Evolutionary conservation across 345 rosid genomes (phyloP), one percentile per base, ranked within the genome.

Genomic region (Alliaria petiolata): DNA sequence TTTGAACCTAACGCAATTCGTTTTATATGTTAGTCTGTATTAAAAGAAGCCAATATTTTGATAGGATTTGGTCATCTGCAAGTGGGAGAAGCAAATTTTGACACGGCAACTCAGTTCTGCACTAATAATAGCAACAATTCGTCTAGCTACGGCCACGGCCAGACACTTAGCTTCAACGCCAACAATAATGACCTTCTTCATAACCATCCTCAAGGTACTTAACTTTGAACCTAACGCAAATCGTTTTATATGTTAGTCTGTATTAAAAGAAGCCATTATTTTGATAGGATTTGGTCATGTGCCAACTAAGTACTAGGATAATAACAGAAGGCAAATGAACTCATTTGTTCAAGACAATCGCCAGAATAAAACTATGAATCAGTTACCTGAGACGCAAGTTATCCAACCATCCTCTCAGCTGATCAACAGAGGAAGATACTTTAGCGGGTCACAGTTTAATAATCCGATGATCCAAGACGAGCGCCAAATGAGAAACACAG

Each of bases 381-480:
- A 17, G 52, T 70, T 28, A 8, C 31, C 2, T 59, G 31, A 2
- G 42, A 38, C 39, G 33, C 74, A 59, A 57, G 73, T 36, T 45
- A 34, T 25, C 35, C 26, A 19, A 20, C 36, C 46, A 0, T 15
- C 56, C n/a, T 36, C 10, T 25, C 70, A 35, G 5, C 22, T 35
- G n/a, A 6, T n/a, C 22, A 9, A n/a, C 22, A 38, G 1, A 46
- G 2, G 36, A n/a, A 36, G 10, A 4, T 11, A 49, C 50, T 6
- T 2, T 53, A 8, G 8, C 0, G 42, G 25, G 6, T 14, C 60
- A 17, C 11, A 8, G 11, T 16, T 12, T 38, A 5, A 12, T 43
- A 13, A 70, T 38, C 51, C 6, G 42, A 60, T 60, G 67, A 70
- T 47, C 12, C 67, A 16, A 59, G 47, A 59, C 30, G 19, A 58